These are phyloP conservation scores for Acanthamoeba lugdunensis DNA, from an alignment of 208 protist species.

Conservation along the genomic window DNA sequence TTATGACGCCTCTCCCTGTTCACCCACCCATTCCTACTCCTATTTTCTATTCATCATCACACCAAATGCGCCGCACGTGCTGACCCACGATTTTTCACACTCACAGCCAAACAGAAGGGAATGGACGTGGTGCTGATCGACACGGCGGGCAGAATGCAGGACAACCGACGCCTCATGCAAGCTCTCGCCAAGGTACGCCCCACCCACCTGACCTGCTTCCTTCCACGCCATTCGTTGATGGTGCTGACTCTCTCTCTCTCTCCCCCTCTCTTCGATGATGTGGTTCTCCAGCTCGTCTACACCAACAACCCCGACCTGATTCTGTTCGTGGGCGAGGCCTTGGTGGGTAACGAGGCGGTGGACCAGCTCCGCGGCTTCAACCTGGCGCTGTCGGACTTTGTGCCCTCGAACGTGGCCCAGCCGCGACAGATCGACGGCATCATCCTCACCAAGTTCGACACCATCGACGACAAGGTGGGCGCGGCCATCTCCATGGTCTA, in stretches of 20 bases:
- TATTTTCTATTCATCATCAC: not conserved
- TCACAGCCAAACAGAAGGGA: conserved; percentile 83
- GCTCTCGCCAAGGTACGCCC: conserved; percentile 92
- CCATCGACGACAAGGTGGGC: conserved; percentile 99
- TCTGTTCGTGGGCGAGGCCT: conserved; percentile 98
- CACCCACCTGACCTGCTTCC: not conserved
- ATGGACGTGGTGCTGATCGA: conserved; percentile 98
- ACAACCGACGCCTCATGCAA: conserved; percentile 98
- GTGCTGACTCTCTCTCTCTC: not conserved
- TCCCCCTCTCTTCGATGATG: not conserved
- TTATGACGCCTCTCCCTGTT: conserved; percentile 39
- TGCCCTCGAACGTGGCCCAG: conserved; percentile 85
- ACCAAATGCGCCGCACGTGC: too few species aligned
- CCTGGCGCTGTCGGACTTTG: conserved; percentile 93
- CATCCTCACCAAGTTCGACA: conserved; percentile 99
- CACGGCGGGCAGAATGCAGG: conserved; percentile 99
- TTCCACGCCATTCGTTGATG: not conserved
- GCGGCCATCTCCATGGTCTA: conserved; percentile 99
- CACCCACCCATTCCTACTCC: not conserved
- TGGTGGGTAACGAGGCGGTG: conserved; percentile 99
- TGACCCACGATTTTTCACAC: conserved; percentile 55
- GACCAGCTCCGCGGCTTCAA: conserved; percentile 98
- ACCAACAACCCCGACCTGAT: conserved; percentile 96
- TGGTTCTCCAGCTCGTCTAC: conserved; percentile 91
- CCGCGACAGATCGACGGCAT: conserved; percentile 98